Percentiles rank a stretch among this genome's conserved stretches.
phyloP scores from a whole-genome alignment of 2,329 filamentous ascomycete genomes.

The Coniochaeta pulveracea region DNA sequence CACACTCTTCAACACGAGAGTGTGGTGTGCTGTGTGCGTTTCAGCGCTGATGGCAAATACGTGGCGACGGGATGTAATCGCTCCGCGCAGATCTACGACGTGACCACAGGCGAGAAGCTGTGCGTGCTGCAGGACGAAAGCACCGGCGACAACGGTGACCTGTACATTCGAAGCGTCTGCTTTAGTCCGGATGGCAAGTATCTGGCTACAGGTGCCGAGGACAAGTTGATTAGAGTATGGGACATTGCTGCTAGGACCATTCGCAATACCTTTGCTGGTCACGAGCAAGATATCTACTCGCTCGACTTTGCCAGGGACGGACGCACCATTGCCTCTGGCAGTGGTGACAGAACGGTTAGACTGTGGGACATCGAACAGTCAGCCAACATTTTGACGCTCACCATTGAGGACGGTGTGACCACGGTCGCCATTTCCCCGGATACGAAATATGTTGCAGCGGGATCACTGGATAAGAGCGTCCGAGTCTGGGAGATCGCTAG shows the following conservation, averaged over 20 bases:
- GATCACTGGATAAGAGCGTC: slow-evolving; percentile 94
- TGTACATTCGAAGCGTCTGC: slow-evolving; percentile 96
- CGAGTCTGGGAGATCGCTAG: slow-evolving; percentile 89
- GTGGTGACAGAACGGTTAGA: slow-evolving; percentile 86
- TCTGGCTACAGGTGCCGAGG: slow-evolving; percentile 90
- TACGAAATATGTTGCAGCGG: slow-evolving; percentile 86
- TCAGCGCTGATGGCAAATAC: slow-evolving; percentile 90
- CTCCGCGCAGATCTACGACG: slow-evolving; percentile 98
- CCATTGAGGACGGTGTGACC: slow-evolving; percentile 93
- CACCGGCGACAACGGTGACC: slow-evolving; percentile 77
- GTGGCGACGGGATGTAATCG: slow-evolving; percentile 95
- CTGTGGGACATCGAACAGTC: slow-evolving; percentile 91
- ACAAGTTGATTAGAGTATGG: slow-evolving; percentile 96
- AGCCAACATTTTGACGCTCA: slow-evolving; percentile 71
- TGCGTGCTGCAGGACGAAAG: slow-evolving; percentile 83
- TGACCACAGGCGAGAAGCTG: slow-evolving; percentile 74
- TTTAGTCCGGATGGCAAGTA: slow-evolving; percentile 95
- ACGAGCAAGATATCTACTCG: slow-evolving; percentile 97
- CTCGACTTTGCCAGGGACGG: slow-evolving; percentile 91
- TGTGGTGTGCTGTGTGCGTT: slow-evolving; percentile 95
- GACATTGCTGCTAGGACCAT: slow-evolving; percentile 78
- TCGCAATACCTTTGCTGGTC: slow-evolving; percentile 86
- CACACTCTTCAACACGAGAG: slow-evolving; percentile 91
- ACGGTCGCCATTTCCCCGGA: slow-evolving; percentile 96
- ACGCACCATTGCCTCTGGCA: slow-evolving; percentile 88